Base-by-base conservation (phyloP, 2,329 filamentous ascomycete species). In the Colletotrichum sp. region DNA sequence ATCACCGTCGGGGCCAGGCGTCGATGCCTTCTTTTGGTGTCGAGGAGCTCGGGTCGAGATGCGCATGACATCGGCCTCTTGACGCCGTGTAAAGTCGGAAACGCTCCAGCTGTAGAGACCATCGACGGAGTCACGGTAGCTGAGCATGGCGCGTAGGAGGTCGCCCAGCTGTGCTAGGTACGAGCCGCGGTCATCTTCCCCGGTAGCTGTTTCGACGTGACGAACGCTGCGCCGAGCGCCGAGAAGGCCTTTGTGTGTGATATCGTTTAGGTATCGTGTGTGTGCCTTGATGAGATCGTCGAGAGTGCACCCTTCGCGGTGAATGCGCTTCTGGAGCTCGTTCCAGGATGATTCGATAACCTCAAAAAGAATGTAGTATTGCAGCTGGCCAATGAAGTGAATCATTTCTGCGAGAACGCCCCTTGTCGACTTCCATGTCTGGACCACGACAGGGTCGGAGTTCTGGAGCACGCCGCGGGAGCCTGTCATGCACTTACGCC, bases 331-430 rank as follows among this genome's bases (percentile, higher is more conserved):
- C 84, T 98, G 95, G 4, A 99, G 90, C 82, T 96, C 94, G 77
- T 95, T 95, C 98, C 97, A 99, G 65, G 95, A 97, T 44, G 95
- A 94, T 84, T 99, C 97, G 80, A 99, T 99, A 79, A 99, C 97
- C 85, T 99, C 97, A 82, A 99, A 99, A 12, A 99, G 90, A 79
- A 99, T 98, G 84, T 99, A 99, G 87, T 99, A 98, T 85, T 99
- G 97, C 16, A 99, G 90, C 85, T 99, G 97, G 78, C 95, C 95
- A 81, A 99, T 93, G 82, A 99, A 99, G 84, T 99, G 98, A 18
- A 99, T 95, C 97, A 99, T 99, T 85, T 99, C 98, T 15, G 96
- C 96, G 49, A 99, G 92, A 21, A 93, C 93, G 75, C 96, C 97
- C 73, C 96, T 91, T 6, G 96, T 98, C 16, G 91, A 92, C 83